These are phyloP conservation scores for Kwoniella bestiolae DNA, from an alignment of 768 basidiomycete genomes.

Conservation along the genomic window DNA sequence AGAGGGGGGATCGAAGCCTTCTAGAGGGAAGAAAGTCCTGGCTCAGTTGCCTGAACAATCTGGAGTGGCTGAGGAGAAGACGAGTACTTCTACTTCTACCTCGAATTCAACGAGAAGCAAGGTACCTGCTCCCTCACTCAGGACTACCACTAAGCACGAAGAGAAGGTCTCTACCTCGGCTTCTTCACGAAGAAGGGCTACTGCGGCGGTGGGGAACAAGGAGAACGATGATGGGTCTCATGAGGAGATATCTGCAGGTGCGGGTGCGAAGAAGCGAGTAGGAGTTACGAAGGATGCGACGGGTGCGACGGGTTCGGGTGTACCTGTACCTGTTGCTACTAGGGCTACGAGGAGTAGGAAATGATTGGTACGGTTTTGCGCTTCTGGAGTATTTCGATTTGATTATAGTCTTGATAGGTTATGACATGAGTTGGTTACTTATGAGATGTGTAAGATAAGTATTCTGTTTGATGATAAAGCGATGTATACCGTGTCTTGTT, in stretches of 20 bases:
- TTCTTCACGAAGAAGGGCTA: not conserved
- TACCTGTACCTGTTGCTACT: conserved; percentile 8
- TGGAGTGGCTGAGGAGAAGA: not conserved
- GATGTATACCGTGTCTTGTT: no score
- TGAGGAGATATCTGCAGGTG: conserved; percentile 2
- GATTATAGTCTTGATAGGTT: not conserved
- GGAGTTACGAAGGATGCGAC: not conserved
- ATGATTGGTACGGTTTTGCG: not conserved
- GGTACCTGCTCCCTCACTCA: conserved; percentile 7
- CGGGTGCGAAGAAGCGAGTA: not conserved
- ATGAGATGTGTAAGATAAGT: no score
- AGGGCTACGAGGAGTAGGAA: conserved; percentile 30
- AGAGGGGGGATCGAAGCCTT: conserved; percentile 3
- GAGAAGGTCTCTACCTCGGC: conserved; percentile 12
- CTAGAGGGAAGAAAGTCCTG: conserved; percentile 15
- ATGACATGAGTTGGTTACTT: not conserved
- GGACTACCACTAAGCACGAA: not conserved
- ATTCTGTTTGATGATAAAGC: not conserved
- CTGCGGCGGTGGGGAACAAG: conserved; percentile 4
- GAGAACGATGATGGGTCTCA: conserved; percentile 15
- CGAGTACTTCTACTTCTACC: no score
- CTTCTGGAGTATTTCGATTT: not conserved
- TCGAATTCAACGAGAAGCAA: not conserved
- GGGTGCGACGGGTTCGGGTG: no score
- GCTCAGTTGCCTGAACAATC: conserved; percentile 17